Base-by-base conservation (phyloP, 495 filamentous ascomycete species). In the Bacidia rubella region DNA sequence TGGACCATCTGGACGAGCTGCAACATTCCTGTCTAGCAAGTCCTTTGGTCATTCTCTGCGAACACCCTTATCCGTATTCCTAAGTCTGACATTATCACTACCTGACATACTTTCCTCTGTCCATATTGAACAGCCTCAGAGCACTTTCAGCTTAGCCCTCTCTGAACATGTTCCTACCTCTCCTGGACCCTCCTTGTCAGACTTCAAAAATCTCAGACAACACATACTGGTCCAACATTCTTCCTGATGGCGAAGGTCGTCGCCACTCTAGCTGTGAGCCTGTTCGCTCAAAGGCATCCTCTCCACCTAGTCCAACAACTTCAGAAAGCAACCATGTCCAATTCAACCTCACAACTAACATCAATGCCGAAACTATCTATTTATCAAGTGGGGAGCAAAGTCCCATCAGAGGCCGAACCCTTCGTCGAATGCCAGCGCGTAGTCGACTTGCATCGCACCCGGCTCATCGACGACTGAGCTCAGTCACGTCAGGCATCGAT, bases 341-440 rank as follows among this genome's bases (percentile, higher is more conserved):
- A 22, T 44, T 44, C 17, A 17, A 44, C 19, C 41, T 20, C 41
- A 9, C 15, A 17, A 44, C 19, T 5, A 39, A 39, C n/a, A 15
- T 15, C 15, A 17, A 44, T 5, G 5, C 41, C 9, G 41, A 44
- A 22, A 20, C 41, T 22, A 9, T 20, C 41, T 44, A 44, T 17
- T 17, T 44, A 7, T 50, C 53, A 32, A 60, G 54, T 26, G 55
- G 53, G 25, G 51, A 51, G 11, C 48, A 51, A 23, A 54, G 54
- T 25, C 55, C 51, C 12, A 54, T 51, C 7, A 57, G 58, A 53
- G 58, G 58, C 9, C 51, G 58, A 10, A 49, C 58, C 22, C 52
- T 54, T 3, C n/a, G n/a, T 23, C 35, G 26, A 19, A 20, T 21
- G 9, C 42, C 49, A 23, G 22, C 53, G 19, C 49, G 17, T 11